phyloP scores from a whole-genome alignment of 2,329 filamentous ascomycete species.

The Phaeoacremonium minimum region DNA sequence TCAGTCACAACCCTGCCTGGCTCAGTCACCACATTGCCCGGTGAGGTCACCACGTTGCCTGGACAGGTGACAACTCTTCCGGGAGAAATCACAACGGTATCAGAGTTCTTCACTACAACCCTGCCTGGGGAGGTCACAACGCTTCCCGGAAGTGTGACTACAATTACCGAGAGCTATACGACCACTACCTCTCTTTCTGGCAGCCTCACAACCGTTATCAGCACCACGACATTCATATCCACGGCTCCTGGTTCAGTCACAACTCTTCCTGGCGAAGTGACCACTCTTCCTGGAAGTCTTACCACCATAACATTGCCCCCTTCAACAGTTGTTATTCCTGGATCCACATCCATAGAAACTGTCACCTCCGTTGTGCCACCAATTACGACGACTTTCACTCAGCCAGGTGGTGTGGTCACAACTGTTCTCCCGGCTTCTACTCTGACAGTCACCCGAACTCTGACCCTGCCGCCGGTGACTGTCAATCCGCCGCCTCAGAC shows the following conservation, averaged over 20 bases:
- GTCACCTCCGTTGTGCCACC: constrained; percentile 12
- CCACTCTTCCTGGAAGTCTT: constrained; percentile 5
- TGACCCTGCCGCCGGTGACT: constrained; percentile 13
- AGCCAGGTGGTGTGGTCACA: constrained; percentile 14
- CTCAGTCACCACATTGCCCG: constrained; percentile 12
- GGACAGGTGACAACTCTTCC: constrained; percentile 8
- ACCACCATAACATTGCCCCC: constrained; percentile 5
- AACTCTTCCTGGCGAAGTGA: constrained; percentile 4
- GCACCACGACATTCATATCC: constrained; percentile 13
- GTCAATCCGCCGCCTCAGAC: constrained; percentile 16
- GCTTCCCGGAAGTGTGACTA: constrained; percentile 3
- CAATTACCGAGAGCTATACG: constrained; percentile 14
- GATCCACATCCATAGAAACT: constrained; percentile 2
- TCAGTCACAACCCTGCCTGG: constrained; percentile 9
- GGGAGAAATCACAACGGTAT: neutral
- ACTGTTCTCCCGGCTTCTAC: constrained; percentile 16
- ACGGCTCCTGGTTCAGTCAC: constrained; percentile 9
- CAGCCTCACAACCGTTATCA: constrained; percentile 7
- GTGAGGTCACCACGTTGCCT: constrained; percentile 11
- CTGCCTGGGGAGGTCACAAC: no score
- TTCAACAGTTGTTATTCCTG: constrained; percentile 2
- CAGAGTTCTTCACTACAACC: neutral
- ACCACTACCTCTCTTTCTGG: constrained; percentile 6
- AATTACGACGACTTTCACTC: constrained; percentile 16
- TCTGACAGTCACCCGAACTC: constrained; percentile 11